Base-by-base conservation (phyloP, 768 basidiomycete species). In the Phanerochaete carnosa region DNA sequence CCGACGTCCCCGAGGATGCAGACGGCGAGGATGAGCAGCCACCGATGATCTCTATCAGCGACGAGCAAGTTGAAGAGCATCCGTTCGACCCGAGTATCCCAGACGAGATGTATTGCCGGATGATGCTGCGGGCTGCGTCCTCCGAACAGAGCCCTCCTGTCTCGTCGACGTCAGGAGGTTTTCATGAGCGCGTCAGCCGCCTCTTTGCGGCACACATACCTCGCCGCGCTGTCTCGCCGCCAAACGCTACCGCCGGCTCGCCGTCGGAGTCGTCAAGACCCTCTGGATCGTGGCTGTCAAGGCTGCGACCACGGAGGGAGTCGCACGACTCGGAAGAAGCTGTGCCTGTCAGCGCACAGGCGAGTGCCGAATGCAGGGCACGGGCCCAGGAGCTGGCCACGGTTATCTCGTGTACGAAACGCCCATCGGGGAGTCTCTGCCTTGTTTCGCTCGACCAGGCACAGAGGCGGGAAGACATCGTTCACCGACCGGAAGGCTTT, bases 31-130 rank as follows among this genome's bases (percentile, higher is more conserved):
- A 47, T 12, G 56, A 51, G 28, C 33, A 16, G 16, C 52, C 33
- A 28, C 60, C 60, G 15, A 26, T 22, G 19, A 55, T 62, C 58
- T 22, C 15, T 2, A 62, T 62, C 35, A 45, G 57, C 25, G 55
- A 50, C 29, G 61, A 51, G 39, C 43, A 52, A n/a, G 28, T 58
- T 11, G 61, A 62, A 45, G 62, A 62, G 45, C 22, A 45, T 25
- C 62, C 62, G 23, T 62, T 62, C 62, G 62, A 62, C 58, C 62
- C 62, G 26, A 55, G 56, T 32, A 25, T 58, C 39, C 32, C 56
- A 2, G 56, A 62, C 57, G 61, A 62, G 51, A 13, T 53, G 4
- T 25, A 55, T 16, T 30, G 43, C 50, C 30, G 23, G 52, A 58
- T 28, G 50, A 19, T 35, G 12, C 61, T 37, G 30, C 55, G 52